Conservation (phyloP, 164 flowering plant genomes). For the Amborella trichopoda region DNA sequence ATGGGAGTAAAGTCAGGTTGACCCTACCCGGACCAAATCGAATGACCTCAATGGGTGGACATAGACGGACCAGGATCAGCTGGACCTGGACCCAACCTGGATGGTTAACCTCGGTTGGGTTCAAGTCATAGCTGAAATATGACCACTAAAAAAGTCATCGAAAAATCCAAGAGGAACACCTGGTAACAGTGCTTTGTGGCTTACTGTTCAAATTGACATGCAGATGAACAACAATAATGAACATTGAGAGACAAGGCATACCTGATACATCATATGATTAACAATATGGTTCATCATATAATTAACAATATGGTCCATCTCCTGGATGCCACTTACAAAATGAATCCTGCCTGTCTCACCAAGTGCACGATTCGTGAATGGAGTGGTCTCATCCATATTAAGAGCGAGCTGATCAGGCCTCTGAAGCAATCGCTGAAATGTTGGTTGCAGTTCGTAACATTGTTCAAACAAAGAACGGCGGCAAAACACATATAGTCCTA, state of each 20-base stretch:
- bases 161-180: background rate
- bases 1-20: too few relatives aligned
- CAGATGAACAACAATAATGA: background rate
- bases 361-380: slow-evolving; percentile 56
- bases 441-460: slow-evolving; percentile 93
- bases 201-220: background rate
- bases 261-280: background rate
- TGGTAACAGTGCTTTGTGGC: background rate
- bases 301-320: slow-evolving; percentile 51
- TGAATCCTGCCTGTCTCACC: slow-evolving; percentile 49
- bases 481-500: slow-evolving; percentile 83
- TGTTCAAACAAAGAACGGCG: slow-evolving; percentile 90
- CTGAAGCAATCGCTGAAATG: slow-evolving; percentile 69
- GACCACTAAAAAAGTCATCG: too few relatives aligned
- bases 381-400: slow-evolving; percentile 39
- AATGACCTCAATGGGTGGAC: too few relatives aligned
- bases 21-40: too few relatives aligned
- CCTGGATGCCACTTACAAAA: slow-evolving; percentile 52
- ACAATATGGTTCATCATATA: slow-evolving; percentile 23
- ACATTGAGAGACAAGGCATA: background rate
- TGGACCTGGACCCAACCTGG: too few relatives aligned
- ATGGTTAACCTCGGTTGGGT: too few relatives aligned
- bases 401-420: slow-evolving; percentile 88
- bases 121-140: too few relatives aligned
- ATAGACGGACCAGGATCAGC: too few relatives aligned